Evolutionary conservation across 768 basidiomycete species (phyloP).

Genomic region (Boletus sp.): DNA sequence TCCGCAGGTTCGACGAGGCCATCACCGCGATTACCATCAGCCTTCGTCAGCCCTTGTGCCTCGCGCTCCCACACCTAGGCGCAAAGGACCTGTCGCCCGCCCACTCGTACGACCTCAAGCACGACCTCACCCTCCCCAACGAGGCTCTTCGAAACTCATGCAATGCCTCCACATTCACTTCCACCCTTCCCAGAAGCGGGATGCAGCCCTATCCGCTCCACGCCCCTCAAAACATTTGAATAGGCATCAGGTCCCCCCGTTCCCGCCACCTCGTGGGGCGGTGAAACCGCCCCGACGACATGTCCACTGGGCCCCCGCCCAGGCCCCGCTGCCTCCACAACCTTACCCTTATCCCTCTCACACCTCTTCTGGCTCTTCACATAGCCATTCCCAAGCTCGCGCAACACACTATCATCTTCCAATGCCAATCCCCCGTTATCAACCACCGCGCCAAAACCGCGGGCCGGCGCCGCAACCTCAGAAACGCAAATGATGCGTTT

Average conservation of each 20-base stretch:
- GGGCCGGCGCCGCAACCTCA: background rate
- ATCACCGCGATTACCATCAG: conserved; percentile 15
- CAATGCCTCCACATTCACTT: conserved; percentile 27
- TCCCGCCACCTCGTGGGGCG: conserved; percentile 22
- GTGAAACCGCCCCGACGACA: conserved; percentile 16
- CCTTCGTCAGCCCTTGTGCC: conserved; percentile 3
- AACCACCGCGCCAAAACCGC: conserved; percentile 11
- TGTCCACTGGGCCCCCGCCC: conserved; percentile 31
- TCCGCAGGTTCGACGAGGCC: conserved; percentile 18
- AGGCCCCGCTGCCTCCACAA: conserved; percentile 22
- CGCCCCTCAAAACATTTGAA: conserved; percentile 5
- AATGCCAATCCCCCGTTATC: conserved; percentile 17
- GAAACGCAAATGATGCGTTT: conserved; percentile 17
- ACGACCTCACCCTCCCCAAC: conserved; percentile 13
- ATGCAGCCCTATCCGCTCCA: conserved; percentile 2
- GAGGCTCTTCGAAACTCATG: conserved; percentile 11
- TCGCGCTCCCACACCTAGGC: conserved; percentile 12
- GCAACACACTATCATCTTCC: background rate
- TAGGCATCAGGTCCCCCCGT: conserved; percentile 14
- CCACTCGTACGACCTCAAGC: conserved; percentile 2
- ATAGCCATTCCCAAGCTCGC: background rate
- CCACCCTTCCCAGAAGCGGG: conserved; percentile 24
- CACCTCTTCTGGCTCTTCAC: conserved; percentile 6
- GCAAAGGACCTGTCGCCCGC: conserved; percentile 16
- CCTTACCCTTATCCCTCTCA: conserved; percentile 28